Evolutionary conservation across 306 rosid species (phyloP).

Genomic region (Cucumis hystrix): DNA sequence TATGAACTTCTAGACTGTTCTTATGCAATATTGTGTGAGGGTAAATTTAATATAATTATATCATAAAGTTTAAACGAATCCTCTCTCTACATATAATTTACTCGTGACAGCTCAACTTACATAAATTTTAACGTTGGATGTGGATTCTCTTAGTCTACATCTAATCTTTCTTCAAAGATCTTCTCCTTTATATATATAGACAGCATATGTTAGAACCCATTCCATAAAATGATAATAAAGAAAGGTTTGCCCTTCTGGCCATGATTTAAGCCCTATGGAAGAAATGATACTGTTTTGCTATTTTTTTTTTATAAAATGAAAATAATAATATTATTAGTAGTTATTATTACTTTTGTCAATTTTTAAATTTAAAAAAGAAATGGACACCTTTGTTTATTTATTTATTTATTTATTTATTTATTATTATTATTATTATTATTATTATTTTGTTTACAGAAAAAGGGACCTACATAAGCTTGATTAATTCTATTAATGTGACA

Average conservation of each 20-base stretch:
- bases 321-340: not conserved
- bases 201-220: not conserved
- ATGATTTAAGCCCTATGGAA: not conserved
- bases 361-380: not conserved
- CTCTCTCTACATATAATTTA: no score
- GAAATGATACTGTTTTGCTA: not conserved
- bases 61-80: no score
- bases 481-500: not conserved
- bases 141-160: no score
- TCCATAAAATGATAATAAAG: not conserved
- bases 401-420: no score
- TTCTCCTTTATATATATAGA: not conserved
- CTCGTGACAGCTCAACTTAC: not conserved
- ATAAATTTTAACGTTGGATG: no score
- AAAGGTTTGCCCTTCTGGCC: not conserved
- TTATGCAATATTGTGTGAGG: no score
- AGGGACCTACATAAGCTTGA: not conserved
- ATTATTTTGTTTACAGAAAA: not conserved
- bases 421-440: not conserved
- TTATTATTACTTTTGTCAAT: not conserved
- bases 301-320: not conserved
- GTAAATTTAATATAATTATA: no score
- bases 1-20: no score
- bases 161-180: no score
- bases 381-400: no score